A percentile compares a stretch with the other conserved stretches of the same genome.
These are phyloP conservation scores for Trichoderma brevicompactum DNA, from an alignment of 2,329 filamentous ascomycete genomes.

Conservation along the genomic window DNA sequence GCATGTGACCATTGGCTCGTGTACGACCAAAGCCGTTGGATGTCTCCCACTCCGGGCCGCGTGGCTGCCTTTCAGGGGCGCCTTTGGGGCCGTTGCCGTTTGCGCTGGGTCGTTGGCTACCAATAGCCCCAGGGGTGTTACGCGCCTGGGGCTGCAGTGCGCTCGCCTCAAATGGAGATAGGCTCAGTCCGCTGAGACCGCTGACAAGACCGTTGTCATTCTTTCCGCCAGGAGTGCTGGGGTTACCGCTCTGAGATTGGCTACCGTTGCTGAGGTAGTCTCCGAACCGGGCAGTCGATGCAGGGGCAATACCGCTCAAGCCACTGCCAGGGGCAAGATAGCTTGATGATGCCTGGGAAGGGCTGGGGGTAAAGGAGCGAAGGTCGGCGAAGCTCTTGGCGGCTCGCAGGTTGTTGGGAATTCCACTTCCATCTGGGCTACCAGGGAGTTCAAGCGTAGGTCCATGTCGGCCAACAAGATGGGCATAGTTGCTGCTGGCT, in stretches of 20 bases:
- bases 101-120: constrained; percentile 64
- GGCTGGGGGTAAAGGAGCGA: constrained; percentile 92
- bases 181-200: constrained; percentile 55
- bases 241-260: constrained; percentile 40
- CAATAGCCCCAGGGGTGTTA: constrained; percentile 64
- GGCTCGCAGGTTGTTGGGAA: constrained; percentile 80
- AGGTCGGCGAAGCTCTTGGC: constrained; percentile 97
- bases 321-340: constrained; percentile 57
- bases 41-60: constrained; percentile 65
- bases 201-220: constrained; percentile 49
- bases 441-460: constrained; percentile 89
- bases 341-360: constrained; percentile 81
- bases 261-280: constrained; percentile 51
- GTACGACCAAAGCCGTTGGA: constrained; percentile 58
- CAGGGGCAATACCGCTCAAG: constrained; percentile 59
- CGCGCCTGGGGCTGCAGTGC: constrained; percentile 45
- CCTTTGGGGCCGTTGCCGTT: constrained; percentile 50
- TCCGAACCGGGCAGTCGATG: constrained; percentile 48
- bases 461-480: constrained; percentile 77
- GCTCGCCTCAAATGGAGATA: constrained; percentile 56
- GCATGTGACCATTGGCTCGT: constrained; percentile 64
- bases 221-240: constrained; percentile 47
- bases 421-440: constrained; percentile 66
- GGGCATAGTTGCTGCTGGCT: constrained; percentile 69
- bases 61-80: constrained; percentile 65